Evolutionary conservation across 441 rosid genomes (phyloP).

Genomic region (Pelargonium fulgidum): DNA sequence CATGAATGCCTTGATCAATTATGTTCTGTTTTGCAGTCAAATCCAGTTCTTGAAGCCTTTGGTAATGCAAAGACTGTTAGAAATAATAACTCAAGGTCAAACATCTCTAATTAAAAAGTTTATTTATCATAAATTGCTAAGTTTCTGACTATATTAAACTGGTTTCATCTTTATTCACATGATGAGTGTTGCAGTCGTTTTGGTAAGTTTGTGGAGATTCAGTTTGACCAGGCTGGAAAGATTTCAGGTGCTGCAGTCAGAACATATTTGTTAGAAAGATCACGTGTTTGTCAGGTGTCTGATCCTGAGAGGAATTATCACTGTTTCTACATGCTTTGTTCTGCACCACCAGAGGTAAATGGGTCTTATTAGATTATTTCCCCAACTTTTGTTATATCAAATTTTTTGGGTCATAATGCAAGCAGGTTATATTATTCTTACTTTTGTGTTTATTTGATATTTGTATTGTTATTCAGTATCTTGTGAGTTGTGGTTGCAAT

Average conservation of each 20-base stretch:
- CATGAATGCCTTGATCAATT: conserved; percentile 12
- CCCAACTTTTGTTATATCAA: neutral
- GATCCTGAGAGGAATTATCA: conserved; percentile 84
- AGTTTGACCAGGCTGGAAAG: conserved; percentile 53
- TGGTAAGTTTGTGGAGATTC: conserved; percentile 81
- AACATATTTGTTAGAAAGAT: conserved; percentile 68
- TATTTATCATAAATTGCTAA: too few species aligned
- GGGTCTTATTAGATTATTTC: conserved; percentile 17
- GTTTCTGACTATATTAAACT: too few species aligned
- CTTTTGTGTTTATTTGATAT: too few species aligned
- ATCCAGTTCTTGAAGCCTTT: conserved; percentile 98
- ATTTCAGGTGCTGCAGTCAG: conserved; percentile 78
- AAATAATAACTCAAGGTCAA: conserved; percentile 97
- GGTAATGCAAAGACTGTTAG: conserved; percentile 99
- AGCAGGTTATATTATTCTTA: too few species aligned
- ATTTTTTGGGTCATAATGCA: neutral
- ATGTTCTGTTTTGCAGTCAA: conserved; percentile 62
- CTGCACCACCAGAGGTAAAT: conserved; percentile 58
- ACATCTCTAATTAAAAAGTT: neutral
- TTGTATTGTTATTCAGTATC: too few species aligned
- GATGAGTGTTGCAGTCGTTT: conserved; percentile 41
- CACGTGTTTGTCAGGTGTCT: conserved; percentile 77
- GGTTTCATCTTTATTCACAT: neutral
- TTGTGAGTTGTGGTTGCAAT: too few species aligned
- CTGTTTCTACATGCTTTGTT: conserved; percentile 80